phyloP scores from a whole-genome alignment of 1,139 yeast species.

The Dujonia santamariae region DNA sequence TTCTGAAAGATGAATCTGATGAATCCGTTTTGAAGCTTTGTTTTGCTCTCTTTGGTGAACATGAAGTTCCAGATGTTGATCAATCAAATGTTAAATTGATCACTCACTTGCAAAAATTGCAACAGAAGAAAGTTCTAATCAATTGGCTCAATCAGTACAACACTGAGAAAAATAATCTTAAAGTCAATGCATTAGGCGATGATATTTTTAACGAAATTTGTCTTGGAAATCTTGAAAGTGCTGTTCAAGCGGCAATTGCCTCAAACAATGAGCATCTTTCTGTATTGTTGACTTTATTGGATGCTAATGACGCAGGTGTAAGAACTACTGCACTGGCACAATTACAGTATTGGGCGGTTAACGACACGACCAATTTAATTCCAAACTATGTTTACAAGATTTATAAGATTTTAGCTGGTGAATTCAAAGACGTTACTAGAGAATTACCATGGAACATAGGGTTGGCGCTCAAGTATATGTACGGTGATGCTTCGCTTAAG shows the following conservation, averaged over 20 bases:
- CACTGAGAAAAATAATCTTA: slow-evolving; percentile 3
- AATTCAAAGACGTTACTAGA: slow-evolving; percentile 34
- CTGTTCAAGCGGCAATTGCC: slow-evolving; percentile 57
- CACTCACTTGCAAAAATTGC: background rate
- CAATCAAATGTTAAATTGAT: background rate
- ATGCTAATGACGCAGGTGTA: slow-evolving; percentile 62
- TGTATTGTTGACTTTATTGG: slow-evolving; percentile 64
- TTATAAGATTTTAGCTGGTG: slow-evolving; percentile 66
- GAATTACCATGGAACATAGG: slow-evolving; percentile 67
- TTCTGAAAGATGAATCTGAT: background rate
- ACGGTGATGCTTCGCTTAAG: slow-evolving; percentile 55
- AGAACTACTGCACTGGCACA: slow-evolving; percentile 57
- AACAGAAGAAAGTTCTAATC: slow-evolving; percentile 45
- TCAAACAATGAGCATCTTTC: slow-evolving; percentile 68
- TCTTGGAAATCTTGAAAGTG: slow-evolving; percentile 57
- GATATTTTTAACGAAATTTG: slow-evolving; percentile 51
- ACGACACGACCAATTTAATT: slow-evolving; percentile 37
- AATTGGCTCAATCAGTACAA: slow-evolving; percentile 33
- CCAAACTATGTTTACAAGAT: slow-evolving; percentile 53
- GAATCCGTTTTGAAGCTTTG: slow-evolving; percentile 41
- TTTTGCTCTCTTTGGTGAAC: slow-evolving; percentile 56
- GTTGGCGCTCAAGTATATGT: slow-evolving; percentile 58
- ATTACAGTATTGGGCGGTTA: slow-evolving; percentile 59
- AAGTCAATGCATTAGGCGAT: slow-evolving; percentile 14
- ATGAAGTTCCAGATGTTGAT: background rate